Evolutionary conservation across 2,329 filamentous ascomycete species (phyloP).

Genomic region (Blastomyces silverae): DNA sequence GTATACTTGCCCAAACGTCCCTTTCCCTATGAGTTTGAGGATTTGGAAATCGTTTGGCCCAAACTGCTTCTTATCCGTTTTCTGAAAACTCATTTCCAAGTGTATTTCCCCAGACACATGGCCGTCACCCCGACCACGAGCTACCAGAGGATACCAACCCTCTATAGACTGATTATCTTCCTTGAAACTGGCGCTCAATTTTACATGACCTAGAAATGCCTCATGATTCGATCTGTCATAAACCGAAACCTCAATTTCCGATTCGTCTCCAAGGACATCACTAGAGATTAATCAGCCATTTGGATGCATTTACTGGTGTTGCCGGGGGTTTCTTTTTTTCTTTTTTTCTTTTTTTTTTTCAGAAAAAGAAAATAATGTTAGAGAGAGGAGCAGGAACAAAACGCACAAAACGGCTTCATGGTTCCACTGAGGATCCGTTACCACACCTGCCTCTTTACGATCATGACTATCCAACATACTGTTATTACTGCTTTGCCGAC

Average conservation of each 20-base stretch:
- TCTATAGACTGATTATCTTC: slow-evolving; percentile 64
- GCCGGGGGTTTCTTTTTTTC: not conserved
- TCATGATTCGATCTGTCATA: slow-evolving; percentile 83
- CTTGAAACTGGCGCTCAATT: slow-evolving; percentile 65
- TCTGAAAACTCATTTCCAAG: slow-evolving; percentile 77
- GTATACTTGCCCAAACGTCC: slow-evolving; percentile 97
- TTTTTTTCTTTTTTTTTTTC: not conserved
- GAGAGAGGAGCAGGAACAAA: slow-evolving; percentile 5
- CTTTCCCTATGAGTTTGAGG: slow-evolving; percentile 91
- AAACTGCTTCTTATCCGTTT: slow-evolving; percentile 81
- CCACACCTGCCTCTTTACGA: slow-evolving; percentile 52
- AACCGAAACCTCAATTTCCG: slow-evolving; percentile 84
- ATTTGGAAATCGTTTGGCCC: slow-evolving; percentile 96
- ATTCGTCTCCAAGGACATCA: slow-evolving; percentile 87
- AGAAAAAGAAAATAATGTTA: not conserved
- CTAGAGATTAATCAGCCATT: slow-evolving; percentile 45
- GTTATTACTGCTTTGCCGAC: slow-evolving; percentile 92
- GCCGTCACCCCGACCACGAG: slow-evolving; percentile 71
- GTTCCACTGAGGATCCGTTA: slow-evolving; percentile 89
- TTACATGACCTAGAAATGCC: slow-evolving; percentile 84
- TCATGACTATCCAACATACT: slow-evolving; percentile 64
- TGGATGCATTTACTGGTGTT: not conserved
- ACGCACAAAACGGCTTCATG: slow-evolving; percentile 91
- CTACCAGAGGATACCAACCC: slow-evolving; percentile 77
- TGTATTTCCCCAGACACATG: slow-evolving; percentile 79